Percentiles rank a stretch among this genome's conserved stretches.
These are phyloP conservation scores for Helminthosporium solani DNA, from an alignment of 2,329 filamentous ascomycete genomes.

Conservation along the genomic window DNA sequence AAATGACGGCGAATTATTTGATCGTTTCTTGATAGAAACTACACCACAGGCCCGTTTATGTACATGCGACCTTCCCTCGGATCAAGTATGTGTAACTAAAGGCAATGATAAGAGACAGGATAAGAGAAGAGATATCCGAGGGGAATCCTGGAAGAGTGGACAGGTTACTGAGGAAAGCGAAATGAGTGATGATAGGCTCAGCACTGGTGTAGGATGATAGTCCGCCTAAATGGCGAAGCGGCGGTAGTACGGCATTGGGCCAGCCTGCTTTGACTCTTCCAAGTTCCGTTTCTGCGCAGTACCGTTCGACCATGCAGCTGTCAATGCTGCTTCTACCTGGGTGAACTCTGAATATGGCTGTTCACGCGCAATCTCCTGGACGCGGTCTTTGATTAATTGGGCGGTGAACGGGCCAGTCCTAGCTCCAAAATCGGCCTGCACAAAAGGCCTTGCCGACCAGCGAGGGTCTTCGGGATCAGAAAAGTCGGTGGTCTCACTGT, in stretches of 20 bases:
- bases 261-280: not conserved
- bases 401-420: slow-evolving; percentile 18
- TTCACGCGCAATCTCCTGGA: slow-evolving; percentile 18
- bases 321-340: slow-evolving; percentile 21
- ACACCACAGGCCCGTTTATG: not conserved
- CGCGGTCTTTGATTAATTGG: slow-evolving; percentile 11
- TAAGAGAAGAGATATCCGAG: not conserved
- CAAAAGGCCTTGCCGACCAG: slow-evolving; percentile 20
- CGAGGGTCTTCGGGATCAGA: slow-evolving; percentile 23
- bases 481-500: slow-evolving; percentile 31
- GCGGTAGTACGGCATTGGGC: slow-evolving; percentile 6
- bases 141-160: not conserved
- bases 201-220: not conserved
- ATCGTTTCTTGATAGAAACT: not conserved
- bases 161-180: not conserved
- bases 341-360: slow-evolving; percentile 26
- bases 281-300: slow-evolving; percentile 4
- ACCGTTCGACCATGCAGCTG: slow-evolving; percentile 15
- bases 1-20: not conserved
- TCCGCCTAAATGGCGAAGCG: slow-evolving; percentile 6
- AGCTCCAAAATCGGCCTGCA: slow-evolving; percentile 10
- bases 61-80: not conserved
- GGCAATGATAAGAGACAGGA: not conserved
- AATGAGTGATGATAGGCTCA: not conserved
- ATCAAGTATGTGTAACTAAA: not conserved